A percentile compares a stretch with the other conserved stretches of the same genome.
phyloP scores from a whole-genome alignment of 495 filamentous ascomycete species.

The Daldinia vernicosa region DNA sequence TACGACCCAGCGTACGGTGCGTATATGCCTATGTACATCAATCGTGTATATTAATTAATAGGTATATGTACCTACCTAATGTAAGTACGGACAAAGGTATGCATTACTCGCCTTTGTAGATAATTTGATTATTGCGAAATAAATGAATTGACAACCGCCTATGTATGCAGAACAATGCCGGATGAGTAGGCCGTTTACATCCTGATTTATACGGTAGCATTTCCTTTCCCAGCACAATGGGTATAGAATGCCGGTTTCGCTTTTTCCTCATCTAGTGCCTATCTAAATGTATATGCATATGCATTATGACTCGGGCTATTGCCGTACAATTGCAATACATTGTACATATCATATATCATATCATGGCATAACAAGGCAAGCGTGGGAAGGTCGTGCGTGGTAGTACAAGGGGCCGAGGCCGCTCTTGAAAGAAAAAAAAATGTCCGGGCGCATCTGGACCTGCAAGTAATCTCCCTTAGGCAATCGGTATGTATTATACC shows the following conservation, averaged over 20 bases:
- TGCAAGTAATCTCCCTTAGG: constrained; percentile 42
- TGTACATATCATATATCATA: neutral
- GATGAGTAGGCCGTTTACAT: constrained; percentile 28
- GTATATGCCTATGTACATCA: neutral
- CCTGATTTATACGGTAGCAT: constrained; percentile 28
- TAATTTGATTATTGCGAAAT: constrained; percentile 4
- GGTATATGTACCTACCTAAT: neutral
- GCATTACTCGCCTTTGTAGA: neutral
- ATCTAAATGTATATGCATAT: constrained; percentile 28
- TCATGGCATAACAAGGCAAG: neutral
- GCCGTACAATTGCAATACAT: neutral
- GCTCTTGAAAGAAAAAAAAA: constrained; percentile 24
- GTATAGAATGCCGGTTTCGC: constrained; percentile 36
- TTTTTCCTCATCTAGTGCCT: constrained; percentile 16
- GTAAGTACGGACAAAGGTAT: neutral
- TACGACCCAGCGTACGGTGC: neutral
- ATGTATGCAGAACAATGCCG: constrained; percentile 4
- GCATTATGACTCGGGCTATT: constrained; percentile 21
- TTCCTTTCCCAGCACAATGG: constrained; percentile 31
- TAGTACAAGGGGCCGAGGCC: constrained; percentile 34
- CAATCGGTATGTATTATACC: too few relatives aligned
- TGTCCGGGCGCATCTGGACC: constrained; percentile 43
- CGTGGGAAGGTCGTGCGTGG: constrained; percentile 4
- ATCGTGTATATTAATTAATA: constrained; percentile 1
- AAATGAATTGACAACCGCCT: constrained; percentile 2